A percentile compares a stretch with the other conserved stretches of the same genome.
Evolutionary conservation across 202 grass and related monocot species (phyloP).

Genomic region (Musa balbisiana): DNA sequence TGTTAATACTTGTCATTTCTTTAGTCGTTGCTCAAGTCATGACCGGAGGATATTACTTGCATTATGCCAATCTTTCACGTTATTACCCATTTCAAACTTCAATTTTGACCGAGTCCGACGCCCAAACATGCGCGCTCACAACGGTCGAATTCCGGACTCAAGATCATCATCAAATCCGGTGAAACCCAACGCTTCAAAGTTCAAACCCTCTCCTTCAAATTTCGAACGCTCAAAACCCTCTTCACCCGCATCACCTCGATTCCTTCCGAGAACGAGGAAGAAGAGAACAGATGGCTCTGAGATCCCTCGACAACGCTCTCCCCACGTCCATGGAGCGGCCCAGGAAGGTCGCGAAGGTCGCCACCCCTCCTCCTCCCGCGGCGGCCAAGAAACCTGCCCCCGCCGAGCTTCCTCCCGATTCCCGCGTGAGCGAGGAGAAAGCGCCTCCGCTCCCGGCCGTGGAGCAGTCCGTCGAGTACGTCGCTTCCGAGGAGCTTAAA

Average conservation of each 20-base stretch:
- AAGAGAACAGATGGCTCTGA: slow-evolving; percentile 50
- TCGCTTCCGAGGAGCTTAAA: slow-evolving; percentile 46
- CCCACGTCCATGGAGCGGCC: slow-evolving; percentile 49
- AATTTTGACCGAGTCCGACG: background rate
- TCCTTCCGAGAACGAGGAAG: background rate
- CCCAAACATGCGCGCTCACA: background rate
- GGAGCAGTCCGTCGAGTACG: slow-evolving; percentile 71
- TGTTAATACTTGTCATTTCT: no score
- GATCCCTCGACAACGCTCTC: slow-evolving; percentile 75
- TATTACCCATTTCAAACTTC: background rate
- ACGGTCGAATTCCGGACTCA: slow-evolving; percentile 9
- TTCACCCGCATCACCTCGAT: background rate
- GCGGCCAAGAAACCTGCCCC: background rate
- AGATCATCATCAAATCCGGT: background rate
- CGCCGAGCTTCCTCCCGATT: slow-evolving; percentile 12
- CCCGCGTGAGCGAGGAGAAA: slow-evolving; percentile 52
- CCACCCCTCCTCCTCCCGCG: slow-evolving; percentile 9
- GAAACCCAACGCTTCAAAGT: background rate
- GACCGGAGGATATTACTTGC: no score
- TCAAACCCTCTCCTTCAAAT: slow-evolving; percentile 14
- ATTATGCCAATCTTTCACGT: no score
- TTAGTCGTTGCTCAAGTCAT: no score
- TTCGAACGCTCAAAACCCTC: slow-evolving; percentile 11
- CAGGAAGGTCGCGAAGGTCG: slow-evolving; percentile 70
- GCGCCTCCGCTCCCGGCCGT: slow-evolving; percentile 15